These are phyloP conservation scores for Pterulicium gracile DNA, from an alignment of 1,284 basidiomycete species.

Conservation along the genomic window DNA sequence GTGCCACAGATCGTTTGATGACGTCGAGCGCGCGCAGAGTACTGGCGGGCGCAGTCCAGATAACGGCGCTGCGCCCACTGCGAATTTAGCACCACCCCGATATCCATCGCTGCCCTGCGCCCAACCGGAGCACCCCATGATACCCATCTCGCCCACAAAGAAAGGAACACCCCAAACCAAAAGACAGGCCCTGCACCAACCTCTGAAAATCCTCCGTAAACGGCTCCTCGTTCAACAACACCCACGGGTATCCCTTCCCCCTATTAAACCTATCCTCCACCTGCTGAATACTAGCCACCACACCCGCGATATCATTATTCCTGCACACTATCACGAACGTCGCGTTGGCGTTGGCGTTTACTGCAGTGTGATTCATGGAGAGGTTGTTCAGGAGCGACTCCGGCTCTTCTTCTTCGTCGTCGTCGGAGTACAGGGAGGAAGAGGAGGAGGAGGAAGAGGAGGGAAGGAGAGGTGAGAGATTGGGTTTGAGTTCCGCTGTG, in stretches of 20 bases:
- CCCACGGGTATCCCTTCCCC: conserved; percentile 44
- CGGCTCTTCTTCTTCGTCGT: not conserved
- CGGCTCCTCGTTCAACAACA: conserved; percentile 49
- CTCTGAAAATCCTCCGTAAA: conserved; percentile 49
- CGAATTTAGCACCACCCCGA: no score
- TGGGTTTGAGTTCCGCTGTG: not conserved
- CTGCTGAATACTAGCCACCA: conserved; percentile 29
- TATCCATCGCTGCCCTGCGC: no score
- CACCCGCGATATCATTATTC: conserved; percentile 42
- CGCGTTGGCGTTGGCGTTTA: conserved; percentile 29
- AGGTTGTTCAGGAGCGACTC: not conserved
- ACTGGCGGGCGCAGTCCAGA: no score
- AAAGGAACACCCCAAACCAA: not conserved
- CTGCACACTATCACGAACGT: conserved; percentile 43
- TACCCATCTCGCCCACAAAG: no score
- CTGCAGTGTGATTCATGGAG: not conserved
- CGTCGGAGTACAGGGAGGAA: no score
- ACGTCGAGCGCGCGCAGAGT: no score
- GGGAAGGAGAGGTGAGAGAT: no score
- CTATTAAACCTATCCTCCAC: conserved; percentile 41
- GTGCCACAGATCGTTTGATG: no score
- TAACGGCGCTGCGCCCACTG: no score
- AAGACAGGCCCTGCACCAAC: conserved; percentile 13
- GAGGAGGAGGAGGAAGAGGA: no score
- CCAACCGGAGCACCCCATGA: no score